Base-by-base conservation (phyloP, 2,329 filamentous ascomycete genomes). In the Pseudogymnoascus sp. region DNA sequence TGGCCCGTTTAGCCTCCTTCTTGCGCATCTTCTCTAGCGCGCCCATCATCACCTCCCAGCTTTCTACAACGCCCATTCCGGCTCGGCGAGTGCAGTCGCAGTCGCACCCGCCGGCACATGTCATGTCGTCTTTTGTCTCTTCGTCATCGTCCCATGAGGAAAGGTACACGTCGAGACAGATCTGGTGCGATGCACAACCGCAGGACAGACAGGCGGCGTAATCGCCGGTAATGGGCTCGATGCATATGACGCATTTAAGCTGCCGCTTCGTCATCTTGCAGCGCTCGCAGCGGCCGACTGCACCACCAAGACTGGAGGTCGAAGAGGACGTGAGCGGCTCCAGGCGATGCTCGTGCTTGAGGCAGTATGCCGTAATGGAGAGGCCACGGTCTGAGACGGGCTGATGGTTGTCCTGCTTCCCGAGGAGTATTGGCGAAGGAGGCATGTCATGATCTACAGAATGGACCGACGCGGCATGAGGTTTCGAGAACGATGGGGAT, bases 61-160 rank as follows among this genome's bases (percentile, higher is more conserved):
- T 83, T 70, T 86, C 84, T 7, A 86, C 79, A 39, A 83, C 76
- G 1, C 82, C 83, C 53, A 75, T 77, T 61, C 75, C 76, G 1
- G 84, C 83, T 64, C 85, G 80, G 12, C 80, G 76, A 0, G 80
- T 76, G 66, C 85, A 88, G 62, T 82, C 76, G 67, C 85, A 88
- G 68, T 87, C 85, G 67, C 87, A 85, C 1, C 84, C 84, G 0
- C 82, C 84, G 0, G 84, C 82, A 61, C 85, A 88, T 53, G 79
- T 72, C 1, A 73, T 78, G 70, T 84, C 82, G 20, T 38, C 57
- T 28, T 58, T 58, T 58, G 57, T 25, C 14, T 9, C 57, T 12
- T 58, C 81, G 81, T 5, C 60, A 43, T 62, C 60, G 11, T 62
- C 57, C 18, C 57, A 58, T 15, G 30, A 37, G 9, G 57, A 58